These are phyloP conservation scores for Dalechampia spathulata DNA, from an alignment of 441 rosid genomes.

Conservation along the genomic window DNA sequence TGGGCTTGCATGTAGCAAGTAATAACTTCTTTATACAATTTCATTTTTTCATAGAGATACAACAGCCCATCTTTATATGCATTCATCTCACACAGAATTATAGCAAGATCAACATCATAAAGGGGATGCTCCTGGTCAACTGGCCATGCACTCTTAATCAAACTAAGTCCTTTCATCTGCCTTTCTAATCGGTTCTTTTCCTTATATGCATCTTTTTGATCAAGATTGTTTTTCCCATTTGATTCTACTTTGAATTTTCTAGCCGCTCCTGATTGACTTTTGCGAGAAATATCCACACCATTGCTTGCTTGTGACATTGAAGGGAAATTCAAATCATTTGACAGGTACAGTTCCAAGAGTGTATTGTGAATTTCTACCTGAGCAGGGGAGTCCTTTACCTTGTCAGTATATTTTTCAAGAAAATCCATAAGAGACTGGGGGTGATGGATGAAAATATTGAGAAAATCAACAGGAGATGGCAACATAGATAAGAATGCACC, in stretches of 20 bases:
- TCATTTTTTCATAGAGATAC: constrained; percentile 93
- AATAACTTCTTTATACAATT: constrained; percentile 88
- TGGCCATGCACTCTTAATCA: constrained; percentile 92
- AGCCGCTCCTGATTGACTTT: constrained; percentile 32
- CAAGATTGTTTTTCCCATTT: constrained; percentile 35
- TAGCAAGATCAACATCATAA: constrained; percentile 94
- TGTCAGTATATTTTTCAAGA: constrained; percentile 72
- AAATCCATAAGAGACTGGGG: constrained; percentile 81
- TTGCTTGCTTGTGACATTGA: constrained; percentile 56
- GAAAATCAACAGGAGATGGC: constrained; percentile 98
- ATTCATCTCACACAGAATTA: constrained; percentile 95
- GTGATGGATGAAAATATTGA: constrained; percentile 84
- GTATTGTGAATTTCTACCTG: constrained; percentile 93
- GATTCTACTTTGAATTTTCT: constrained; percentile 26
- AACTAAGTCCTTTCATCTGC: constrained; percentile 59
- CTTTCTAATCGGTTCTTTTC: constrained; percentile 49
- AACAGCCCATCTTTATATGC: constrained; percentile 76
- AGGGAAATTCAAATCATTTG: constrained; percentile 84
- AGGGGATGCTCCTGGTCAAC: constrained; percentile 83
- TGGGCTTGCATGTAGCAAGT: constrained; percentile 97
- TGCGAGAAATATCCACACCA: constrained; percentile 39
- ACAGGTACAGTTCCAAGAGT: constrained; percentile 81
- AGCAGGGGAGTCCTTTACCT: constrained; percentile 93
- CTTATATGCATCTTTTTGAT: constrained; percentile 28
- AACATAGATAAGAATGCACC: constrained; percentile 66